Conservation (phyloP, 2,329 filamentous ascomycete genomes). For the Phialocephala subalpina region DNA sequence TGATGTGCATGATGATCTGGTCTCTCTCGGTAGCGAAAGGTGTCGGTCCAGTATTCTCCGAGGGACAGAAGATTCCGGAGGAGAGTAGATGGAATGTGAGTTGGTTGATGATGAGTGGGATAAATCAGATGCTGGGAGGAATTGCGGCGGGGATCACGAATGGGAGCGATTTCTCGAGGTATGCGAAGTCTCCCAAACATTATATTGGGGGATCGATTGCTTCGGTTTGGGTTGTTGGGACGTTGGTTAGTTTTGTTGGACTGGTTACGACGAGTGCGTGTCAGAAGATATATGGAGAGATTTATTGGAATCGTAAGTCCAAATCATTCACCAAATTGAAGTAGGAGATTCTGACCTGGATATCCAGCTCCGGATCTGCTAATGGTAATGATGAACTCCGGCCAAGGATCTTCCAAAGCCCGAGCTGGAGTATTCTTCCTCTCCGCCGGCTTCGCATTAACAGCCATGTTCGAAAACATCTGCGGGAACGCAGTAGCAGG, state of each 20-base stretch:
- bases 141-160: constrained; percentile 53
- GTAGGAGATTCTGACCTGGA: no score
- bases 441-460: constrained; percentile 21
- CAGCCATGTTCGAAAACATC: constrained; percentile 42
- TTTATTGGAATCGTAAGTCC: constrained; percentile 47
- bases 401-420: constrained; percentile 46
- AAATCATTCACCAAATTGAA: not conserved
- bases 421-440: constrained; percentile 26
- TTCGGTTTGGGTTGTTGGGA: constrained; percentile 48
- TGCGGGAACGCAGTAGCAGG: constrained; percentile 37
- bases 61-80: constrained; percentile 47
- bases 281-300: constrained; percentile 56
- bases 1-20: constrained; percentile 56
- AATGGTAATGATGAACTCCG: constrained; percentile 34
- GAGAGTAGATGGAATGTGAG: constrained; percentile 48
- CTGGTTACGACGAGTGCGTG: constrained; percentile 60
- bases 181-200: constrained; percentile 48
- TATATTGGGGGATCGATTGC: constrained; percentile 51
- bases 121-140: constrained; percentile 52
- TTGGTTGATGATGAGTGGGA: constrained; percentile 55
- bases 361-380: constrained; percentile 19
- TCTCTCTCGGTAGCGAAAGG: constrained; percentile 52
- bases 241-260: constrained; percentile 48
- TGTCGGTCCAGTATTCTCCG: constrained; percentile 51
- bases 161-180: constrained; percentile 53